Evolutionary conservation across 148 eudicot genomes (phyloP), one percentile per base, ranked within the genome.

Genomic region (Selenicereus undatus): DNA sequence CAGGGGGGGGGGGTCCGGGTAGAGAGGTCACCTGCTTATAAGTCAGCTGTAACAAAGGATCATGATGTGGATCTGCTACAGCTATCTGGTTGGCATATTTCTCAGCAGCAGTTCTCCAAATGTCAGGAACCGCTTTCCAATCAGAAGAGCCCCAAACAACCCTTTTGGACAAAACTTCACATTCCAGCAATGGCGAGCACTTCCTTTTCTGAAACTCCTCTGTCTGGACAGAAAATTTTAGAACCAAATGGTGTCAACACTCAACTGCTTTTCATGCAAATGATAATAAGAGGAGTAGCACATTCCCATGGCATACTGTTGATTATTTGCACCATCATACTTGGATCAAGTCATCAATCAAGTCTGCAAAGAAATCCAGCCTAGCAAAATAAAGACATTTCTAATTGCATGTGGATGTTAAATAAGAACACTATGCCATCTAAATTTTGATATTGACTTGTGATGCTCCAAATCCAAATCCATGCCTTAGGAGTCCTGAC

Each of bases 61-160:
- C 90, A 79, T 92, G 99, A 86, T 93, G 90, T 69, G 84, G 91
- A 84, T 96, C 99, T 76, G 89, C 85, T 82, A 96, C 71, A 48
- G 97, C 99, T 22, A 87, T 87, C 45, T 88, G 93, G 80, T 96
- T 97, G 82, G 91, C 92, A 85, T 83, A 93, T 74, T 88, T 96
- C 83, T 96, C 95, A 24, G 99, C 97, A 79, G 93, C 86, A 64
- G 90, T 91, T 86, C 91, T 93, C 99, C 99, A 96, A 75, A 96
- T 93, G 82, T 96, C 99, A 76, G 99, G 99, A 86, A 96, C 89
- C 50, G 92, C 83, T 86, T 85, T 88, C 95, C 97, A 96, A 65
- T 92, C 95, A 16, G 80, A 81, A 71, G 88, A 83, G 50, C 85
- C 84, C 86, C 84, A 75, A 71, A 64, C 81, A 70, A 62, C 86